Percentiles rank a stretch among this genome's conserved stretches.
These are phyloP conservation scores for Galerina sulciceps DNA, from an alignment of 768 basidiomycete species.

Conservation along the genomic window DNA sequence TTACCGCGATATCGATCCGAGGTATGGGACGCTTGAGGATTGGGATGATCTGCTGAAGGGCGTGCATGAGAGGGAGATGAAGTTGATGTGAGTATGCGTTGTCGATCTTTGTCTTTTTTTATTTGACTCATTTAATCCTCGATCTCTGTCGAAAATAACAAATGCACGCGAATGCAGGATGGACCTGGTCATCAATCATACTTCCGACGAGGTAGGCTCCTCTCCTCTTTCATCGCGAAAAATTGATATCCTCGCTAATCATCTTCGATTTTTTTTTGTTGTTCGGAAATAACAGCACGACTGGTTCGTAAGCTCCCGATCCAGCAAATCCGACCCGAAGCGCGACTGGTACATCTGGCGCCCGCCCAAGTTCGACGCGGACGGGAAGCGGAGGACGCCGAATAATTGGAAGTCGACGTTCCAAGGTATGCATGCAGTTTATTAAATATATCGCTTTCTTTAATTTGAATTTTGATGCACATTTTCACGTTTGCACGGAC, in stretches of 20 bases:
- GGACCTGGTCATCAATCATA: conserved; percentile 81
- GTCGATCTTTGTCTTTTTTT: not conserved
- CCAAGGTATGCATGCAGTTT: conserved; percentile 46
- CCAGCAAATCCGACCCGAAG: conserved; percentile 57
- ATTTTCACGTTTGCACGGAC: not conserved
- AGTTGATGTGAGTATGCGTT: conserved; percentile 69
- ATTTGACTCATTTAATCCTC: not conserved
- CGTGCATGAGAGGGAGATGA: conserved; percentile 68
- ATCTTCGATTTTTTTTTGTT: not conserved
- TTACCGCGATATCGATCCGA: conserved; percentile 64
- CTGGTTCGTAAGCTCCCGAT: conserved; percentile 68
- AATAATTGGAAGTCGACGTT: conserved; percentile 78
- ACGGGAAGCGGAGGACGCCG: conserved; percentile 61
- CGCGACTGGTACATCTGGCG: conserved; percentile 83
- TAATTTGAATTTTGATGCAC: no score
- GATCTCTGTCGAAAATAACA: not conserved
- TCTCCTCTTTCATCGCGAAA: not conserved
- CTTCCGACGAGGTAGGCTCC: conserved; percentile 59
- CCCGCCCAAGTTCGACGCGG: conserved; percentile 53
- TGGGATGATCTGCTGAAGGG: conserved; percentile 60
- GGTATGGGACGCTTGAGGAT: conserved; percentile 67
- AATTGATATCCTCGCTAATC: not conserved
- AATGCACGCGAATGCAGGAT: conserved; percentile 46
- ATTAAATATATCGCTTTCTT: no score
- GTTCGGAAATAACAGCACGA: conserved; percentile 68